Base-by-base conservation (phyloP, 306 rosid species). In the Rosa lucieae region DNA sequence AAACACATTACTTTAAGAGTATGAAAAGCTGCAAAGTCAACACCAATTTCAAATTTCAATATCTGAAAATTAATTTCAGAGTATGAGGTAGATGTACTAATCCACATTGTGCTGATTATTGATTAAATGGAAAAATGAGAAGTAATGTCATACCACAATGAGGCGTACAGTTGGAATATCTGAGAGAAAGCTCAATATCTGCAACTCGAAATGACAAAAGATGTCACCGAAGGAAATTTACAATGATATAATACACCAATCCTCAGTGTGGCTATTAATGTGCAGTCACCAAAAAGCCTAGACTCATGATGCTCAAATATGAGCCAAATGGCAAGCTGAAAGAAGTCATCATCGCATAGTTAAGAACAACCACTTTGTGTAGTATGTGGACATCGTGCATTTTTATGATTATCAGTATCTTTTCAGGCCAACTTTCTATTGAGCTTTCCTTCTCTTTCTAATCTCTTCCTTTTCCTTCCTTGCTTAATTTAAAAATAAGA, bases 161-260 rank as follows among this genome's bases (percentile, higher is more conserved):
- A 95, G 85, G 61, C 94, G 96, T 48, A 93, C 92, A 48, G 93
- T 86, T 79, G 99, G 91, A 81, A 95, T 87, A 74, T 93, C 98
- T 18, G 96, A 86, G 83, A 96, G 86, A 88, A 84, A 85, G 92
- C 93, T 96, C 89, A 96, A 77, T 83, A 96, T 79, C 99, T 96
- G 98, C 89, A 86, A 52, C 78, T 80, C 61, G 76, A 84, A 75
- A 84, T 75, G 68, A 84, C 37, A 77, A 56, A 79, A 75, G 76
- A 78, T 71, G 73, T 83, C 73, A 73, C 56, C 52, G 77, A 65
- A 72, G 77, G 81, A 84, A 75, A 70, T 56, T 73, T 18, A 67
- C 20, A 66, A 48, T 66, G 70, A n/a, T 51, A 74, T 80, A 70
- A 70, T 6, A 55, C 2, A 1, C 10, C 20, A 74, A 42, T 51